Evolutionary conservation across 169 alveolate genomes (phyloP), one percentile per base, ranked within the genome.

Genomic region (Plasmodium gaboni): DNA sequence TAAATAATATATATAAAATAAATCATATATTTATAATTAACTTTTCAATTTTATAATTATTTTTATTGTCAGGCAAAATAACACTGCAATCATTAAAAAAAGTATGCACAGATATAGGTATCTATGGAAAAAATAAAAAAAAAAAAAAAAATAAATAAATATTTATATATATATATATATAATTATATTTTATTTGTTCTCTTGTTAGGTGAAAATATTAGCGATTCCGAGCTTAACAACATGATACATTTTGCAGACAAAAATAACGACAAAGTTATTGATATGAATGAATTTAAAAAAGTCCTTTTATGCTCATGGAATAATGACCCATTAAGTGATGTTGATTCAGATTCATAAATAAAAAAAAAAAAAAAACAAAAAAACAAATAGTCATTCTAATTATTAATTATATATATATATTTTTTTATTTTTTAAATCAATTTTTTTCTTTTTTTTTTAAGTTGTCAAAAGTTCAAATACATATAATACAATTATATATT

Each of bases 221-320:
- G 59, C 12, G 91, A 83, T 5, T 28, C 42, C 12, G 91, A 83
- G 55, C 59, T 83, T 2, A 83, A 57, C 19, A 38, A 70, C 32
- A 83, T 83, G 91, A 83, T 83, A 38, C 86, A 83, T 26, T 83
- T 32, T 57, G 91, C 91, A 7, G 91, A 83, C 42, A 70, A 73
- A 42, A 83, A 83, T 32, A 83, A 83, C 32, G 91, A 83, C 51
- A 83, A 83, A 42, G 64, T 60, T 8, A 83, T 83, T 24, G 91
- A 83, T 59, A 83, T 68, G 28, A 53, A 53, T 15, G 91, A 83
- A 69, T 83, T 83, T 42, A 67, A 70, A 61, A 67, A 61, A 12
- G 48, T 83, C 13, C 32, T 83, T 9, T 48, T 83, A 6, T 17
- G 69, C 24, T 71, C 73, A 13, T 83, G 91, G 91, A 83, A 53